Conservation (phyloP, 768 basidiomycete genomes). For the Antrodiella citrinella region DNA sequence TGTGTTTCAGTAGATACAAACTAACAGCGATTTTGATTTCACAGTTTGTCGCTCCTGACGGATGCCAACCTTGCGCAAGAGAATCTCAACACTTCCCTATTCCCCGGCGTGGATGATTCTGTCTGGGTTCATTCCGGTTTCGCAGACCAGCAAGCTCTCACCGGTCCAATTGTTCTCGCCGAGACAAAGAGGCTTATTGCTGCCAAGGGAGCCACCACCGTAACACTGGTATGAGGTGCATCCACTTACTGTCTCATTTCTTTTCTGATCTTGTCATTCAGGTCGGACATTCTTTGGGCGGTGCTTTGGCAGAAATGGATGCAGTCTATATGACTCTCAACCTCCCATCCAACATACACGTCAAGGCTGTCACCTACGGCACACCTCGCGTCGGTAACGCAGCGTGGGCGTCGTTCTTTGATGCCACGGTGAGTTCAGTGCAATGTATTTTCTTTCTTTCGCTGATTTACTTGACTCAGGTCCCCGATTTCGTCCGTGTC, state of each 20-base stretch:
- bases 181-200: slow-evolving; percentile 35
- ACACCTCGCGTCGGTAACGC: slow-evolving; percentile 44
- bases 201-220: slow-evolving; percentile 27
- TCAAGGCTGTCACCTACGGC: slow-evolving; percentile 40
- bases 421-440: slow-evolving; percentile 27
- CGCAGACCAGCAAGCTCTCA: slow-evolving; percentile 39
- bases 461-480: slow-evolving; percentile 7
- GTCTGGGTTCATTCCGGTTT: slow-evolving; percentile 50
- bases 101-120: slow-evolving; percentile 41
- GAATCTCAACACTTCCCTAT: slow-evolving; percentile 36
- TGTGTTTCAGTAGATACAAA: background rate
- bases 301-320: slow-evolving; percentile 23
- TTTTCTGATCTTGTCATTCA: background rate
- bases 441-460: no score
- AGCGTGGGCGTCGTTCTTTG: slow-evolving; percentile 39
- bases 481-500: slow-evolving; percentile 21
- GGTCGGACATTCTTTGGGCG: slow-evolving; percentile 27
- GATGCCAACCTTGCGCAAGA: slow-evolving; percentile 35
- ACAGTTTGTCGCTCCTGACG: slow-evolving; percentile 42
- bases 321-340: slow-evolving; percentile 21
- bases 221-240: slow-evolving; percentile 30
- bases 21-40: slow-evolving; percentile 1
- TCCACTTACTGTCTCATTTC: background rate
- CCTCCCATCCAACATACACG: slow-evolving; percentile 21
- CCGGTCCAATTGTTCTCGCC: slow-evolving; percentile 35